These are phyloP conservation scores for Aspergillus ochraceoroseus DNA, from an alignment of 2,329 filamentous ascomycete species.

Conservation along the genomic window DNA sequence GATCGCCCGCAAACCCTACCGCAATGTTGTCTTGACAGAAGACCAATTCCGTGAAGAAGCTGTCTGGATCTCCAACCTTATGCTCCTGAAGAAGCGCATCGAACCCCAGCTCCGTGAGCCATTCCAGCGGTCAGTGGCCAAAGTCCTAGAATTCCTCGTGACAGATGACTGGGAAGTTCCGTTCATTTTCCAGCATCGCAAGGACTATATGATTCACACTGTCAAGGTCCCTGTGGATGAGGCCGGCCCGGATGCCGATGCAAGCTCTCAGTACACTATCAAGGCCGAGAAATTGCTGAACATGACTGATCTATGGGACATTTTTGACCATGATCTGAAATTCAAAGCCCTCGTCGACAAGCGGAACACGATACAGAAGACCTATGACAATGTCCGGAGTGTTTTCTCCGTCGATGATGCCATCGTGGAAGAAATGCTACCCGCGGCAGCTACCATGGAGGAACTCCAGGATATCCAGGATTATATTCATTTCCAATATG, in stretches of 20 bases:
- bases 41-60: conserved; percentile 89
- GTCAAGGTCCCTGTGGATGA: conserved; percentile 62
- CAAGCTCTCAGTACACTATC: conserved; percentile 64
- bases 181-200: conserved; percentile 96
- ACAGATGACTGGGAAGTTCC: conserved; percentile 92
- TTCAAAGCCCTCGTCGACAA: conserved; percentile 91
- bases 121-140: conserved; percentile 81
- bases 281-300: conserved; percentile 81
- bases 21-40: conserved; percentile 69
- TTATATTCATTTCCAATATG: conserved; percentile 92
- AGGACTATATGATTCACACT: conserved; percentile 93
- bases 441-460: conserved; percentile 76
- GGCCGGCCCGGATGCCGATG: conserved; percentile 61
- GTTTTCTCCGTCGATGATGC: conserved; percentile 64
- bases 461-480: conserved; percentile 96
- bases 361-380: conserved; percentile 75
- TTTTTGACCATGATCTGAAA: conserved; percentile 90
- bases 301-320: conserved; percentile 90
- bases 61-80: conserved; percentile 81
- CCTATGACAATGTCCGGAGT: conserved; percentile 66
- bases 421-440: conserved; percentile 77
- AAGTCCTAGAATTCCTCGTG: conserved; percentile 92
- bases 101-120: conserved; percentile 67
- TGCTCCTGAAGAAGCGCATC: conserved; percentile 82
- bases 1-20: conserved; percentile 82